Evolutionary conservation across 148 eudicot genomes (phyloP).

Genomic region (Vaccinium myrtillus): DNA sequence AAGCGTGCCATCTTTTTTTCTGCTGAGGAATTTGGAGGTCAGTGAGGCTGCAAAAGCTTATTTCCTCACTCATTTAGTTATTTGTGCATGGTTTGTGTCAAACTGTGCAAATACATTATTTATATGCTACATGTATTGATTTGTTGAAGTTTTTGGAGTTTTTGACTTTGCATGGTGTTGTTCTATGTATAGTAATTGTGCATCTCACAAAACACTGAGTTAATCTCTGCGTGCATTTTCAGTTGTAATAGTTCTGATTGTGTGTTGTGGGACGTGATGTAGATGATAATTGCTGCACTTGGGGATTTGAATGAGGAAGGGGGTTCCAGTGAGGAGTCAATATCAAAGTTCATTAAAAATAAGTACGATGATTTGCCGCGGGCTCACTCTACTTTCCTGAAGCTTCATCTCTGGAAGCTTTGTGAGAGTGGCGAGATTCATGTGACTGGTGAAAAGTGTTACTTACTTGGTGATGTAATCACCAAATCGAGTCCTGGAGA

Average conservation of each 20-base stretch:
- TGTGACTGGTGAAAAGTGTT: constrained; percentile 19
- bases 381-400: constrained; percentile 50
- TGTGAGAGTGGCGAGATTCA: constrained; percentile 47
- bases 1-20: background rate
- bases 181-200: background rate
- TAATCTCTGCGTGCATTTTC: background rate
- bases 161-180: background rate
- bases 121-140: background rate
- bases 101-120: background rate
- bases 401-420: constrained; percentile 45
- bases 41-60: background rate
- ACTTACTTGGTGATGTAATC: constrained; percentile 18
- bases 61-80: background rate
- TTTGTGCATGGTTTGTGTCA: background rate
- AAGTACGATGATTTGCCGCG: constrained; percentile 52
- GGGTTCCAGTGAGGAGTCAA: constrained; percentile 51
- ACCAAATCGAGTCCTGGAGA: background rate
- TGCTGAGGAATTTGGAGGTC: background rate
- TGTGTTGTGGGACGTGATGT: constrained; percentile 15
- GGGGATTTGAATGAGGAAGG: constrained; percentile 41
- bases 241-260: background rate
- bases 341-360: constrained; percentile 40
- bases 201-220: background rate
- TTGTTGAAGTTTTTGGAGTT: background rate
- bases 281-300: constrained; percentile 69